phyloP scores from a whole-genome alignment of 2,329 filamentous ascomycete genomes.

The Xylaria sp. region DNA sequence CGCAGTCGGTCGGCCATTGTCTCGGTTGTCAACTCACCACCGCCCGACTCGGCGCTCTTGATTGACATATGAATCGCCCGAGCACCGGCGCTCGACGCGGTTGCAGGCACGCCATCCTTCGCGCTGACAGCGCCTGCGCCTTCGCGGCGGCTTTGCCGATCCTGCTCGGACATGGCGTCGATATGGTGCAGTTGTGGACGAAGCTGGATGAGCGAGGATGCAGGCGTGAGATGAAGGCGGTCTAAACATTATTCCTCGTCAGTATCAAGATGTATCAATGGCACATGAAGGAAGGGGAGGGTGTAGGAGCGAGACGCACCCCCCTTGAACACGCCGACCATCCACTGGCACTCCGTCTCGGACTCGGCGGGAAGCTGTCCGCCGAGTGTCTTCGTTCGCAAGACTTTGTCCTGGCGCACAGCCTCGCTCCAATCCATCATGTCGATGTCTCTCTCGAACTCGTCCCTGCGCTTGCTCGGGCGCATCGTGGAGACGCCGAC shows the following conservation, averaged over 20 bases:
- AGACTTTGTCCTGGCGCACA: conserved; percentile 70
- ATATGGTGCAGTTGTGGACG: conserved; percentile 92
- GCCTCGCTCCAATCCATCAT: conserved; percentile 71
- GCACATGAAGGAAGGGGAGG: no score
- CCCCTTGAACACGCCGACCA: conserved; percentile 88
- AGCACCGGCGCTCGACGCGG: conserved; percentile 55
- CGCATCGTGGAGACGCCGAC: conserved; percentile 55
- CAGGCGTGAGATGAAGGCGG: conserved; percentile 83
- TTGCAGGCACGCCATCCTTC: conserved; percentile 26
- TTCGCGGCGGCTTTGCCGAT: conserved; percentile 53
- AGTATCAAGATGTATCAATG: conserved; percentile 15
- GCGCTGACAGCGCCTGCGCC: conserved; percentile 39
- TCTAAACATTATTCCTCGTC: conserved; percentile 53
- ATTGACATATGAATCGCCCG: conserved; percentile 86
- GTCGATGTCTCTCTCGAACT: conserved; percentile 50
- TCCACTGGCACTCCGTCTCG: conserved; percentile 72
- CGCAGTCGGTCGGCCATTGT: conserved; percentile 79
- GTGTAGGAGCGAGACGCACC: conserved; percentile 57
- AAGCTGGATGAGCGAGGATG: conserved; percentile 83
- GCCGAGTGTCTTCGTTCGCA: conserved; percentile 83
- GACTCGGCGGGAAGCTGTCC: conserved; percentile 75
- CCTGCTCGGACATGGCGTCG: conserved; percentile 79
- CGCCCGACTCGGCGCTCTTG: conserved; percentile 71
- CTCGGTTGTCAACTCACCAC: conserved; percentile 67
- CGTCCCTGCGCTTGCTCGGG: conserved; percentile 46